Base-by-base conservation (phyloP, 352 stramenopile genomes). In the Pythium monospermum region DNA sequence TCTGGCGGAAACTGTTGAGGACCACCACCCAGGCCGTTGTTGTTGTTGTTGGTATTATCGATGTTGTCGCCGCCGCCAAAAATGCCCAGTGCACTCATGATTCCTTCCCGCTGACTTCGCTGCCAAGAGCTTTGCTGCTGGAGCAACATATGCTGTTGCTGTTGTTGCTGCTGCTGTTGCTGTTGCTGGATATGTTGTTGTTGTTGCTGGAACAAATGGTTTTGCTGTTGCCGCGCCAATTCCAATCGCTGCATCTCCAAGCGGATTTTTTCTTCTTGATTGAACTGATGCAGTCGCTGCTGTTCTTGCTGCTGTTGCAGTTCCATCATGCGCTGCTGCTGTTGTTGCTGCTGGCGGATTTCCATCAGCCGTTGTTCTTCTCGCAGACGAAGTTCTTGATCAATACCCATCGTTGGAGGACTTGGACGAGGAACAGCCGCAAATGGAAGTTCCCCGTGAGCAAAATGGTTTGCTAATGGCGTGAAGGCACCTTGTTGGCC, bases 231-330 rank as follows among this genome's bases (percentile, higher is more conserved):
- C 38, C 77, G 74, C 22, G 70, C 77, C 10, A 89, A 65, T 52
- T 91, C 78, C 39, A 94, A 49, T 12, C 78, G 62, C 57, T 91
- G 78, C 79, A 91, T 90, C 48, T 94, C 81, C 47, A 91, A 68
- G 6, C 78, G 77, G 37, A 90, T 86, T 49, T 93, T 85, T 54
- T 90, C 75, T 54, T 88, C 73, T 36, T 85, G 76, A 42, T 76
- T 73, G 49, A 81, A 59, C 33, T 85, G 69, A 15, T 87, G 61
- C 50, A 92, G 62, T n/a, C 74, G 70, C 50, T 90, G 76, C 26
- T 79, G 76, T 27, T 90, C 71, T 33, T 78, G 71, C 49, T 88
- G 79, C 26, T 87, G 78, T 42, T 83, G 59, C 41, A 87, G 61
- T 47, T 83, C 74, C 41, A 77, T 64, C 56, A 77, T 71, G 38